Base-by-base conservation (phyloP, 2,329 filamentous ascomycete species). In the Aspergillus sp. region DNA sequence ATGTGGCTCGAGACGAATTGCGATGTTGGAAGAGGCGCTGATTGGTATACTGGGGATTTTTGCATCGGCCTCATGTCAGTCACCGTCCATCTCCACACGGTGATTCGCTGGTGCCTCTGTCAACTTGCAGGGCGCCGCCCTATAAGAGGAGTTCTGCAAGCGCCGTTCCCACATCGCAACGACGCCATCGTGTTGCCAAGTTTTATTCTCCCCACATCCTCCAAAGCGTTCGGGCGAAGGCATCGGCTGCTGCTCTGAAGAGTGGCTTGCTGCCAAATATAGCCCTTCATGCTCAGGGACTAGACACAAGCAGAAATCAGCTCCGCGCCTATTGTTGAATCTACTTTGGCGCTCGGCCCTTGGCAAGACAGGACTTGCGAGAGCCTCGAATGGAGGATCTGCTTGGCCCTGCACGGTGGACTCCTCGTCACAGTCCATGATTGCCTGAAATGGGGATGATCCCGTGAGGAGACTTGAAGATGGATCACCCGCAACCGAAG, bases 81-180 rank as follows among this genome's bases (percentile, higher is more conserved):
- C 28, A 47, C 9, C 47, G 9, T 3, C 45, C 50, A 28, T 50
- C 28, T n/a, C 31, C 25, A 30, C 7, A 17, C 45, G 41, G 41
- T 68, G 66, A 69, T 69, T 69, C 60, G 66, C 57, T 55, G 47
- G 28, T 60, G 61, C 59, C 41, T 57, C 59, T 34, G 61, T 60
- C 64, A 57, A 61, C 62, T 57, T 30, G 30, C 17, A 30, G 9
- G 50, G 17, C 22, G 22, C 8, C 31, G 55, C 49, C 73, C 71
- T 71, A 74, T 75, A 22, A 65, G 22, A 67, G 30, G 23, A 47
- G 60, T 64, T 65, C 66, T 75, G 68, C 70, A 75, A 70, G 71
- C 73, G 73, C 73, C 65, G 52, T 53, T 66, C 50, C 68, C 62
- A 70, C 70, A 69, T 61, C 43, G 57, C 17, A 48, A 31, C 34